Percentiles rank a stretch among this genome's conserved stretches.
Conservation (phyloP, 805 yeast genomes). For the Candida palmyrensis region DNA sequence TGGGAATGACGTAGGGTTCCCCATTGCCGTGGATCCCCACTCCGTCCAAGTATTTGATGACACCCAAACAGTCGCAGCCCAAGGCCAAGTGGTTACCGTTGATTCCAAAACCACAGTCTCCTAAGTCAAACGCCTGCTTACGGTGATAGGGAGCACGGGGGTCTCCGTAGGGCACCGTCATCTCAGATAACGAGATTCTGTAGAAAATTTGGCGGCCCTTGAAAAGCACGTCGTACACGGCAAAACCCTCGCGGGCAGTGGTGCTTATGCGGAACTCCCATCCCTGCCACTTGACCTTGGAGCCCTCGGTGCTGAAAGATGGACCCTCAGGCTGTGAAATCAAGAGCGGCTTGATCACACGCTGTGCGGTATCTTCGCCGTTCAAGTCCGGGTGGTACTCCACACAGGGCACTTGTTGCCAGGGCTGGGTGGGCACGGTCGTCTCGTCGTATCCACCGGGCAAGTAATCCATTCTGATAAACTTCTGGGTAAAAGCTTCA, state of each 20-base stretch:
- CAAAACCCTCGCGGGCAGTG: conserved; percentile 76
- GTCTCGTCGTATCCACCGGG: conserved; percentile 69
- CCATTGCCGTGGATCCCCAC: conserved; percentile 53
- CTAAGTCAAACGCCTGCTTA: conserved; percentile 83
- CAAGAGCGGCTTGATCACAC: conserved; percentile 66
- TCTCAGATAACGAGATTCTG: conserved; percentile 70
- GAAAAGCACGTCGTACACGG: conserved; percentile 64
- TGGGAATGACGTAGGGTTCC: conserved; percentile 56
- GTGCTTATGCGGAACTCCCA: conserved; percentile 75
- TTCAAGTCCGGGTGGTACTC: conserved; percentile 73
- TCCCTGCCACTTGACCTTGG: conserved; percentile 72
- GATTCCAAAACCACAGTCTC: conserved; percentile 80
- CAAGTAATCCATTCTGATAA: conserved; percentile 66
- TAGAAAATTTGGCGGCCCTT: conserved; percentile 74
- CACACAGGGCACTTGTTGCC: conserved; percentile 55
- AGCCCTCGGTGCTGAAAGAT: conserved; percentile 55
- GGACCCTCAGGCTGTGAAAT: conserved; percentile 78
- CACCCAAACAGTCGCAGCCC: conserved; percentile 83
- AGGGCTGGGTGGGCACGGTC: conserved; percentile 51
- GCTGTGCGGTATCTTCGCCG: conserved; percentile 38
- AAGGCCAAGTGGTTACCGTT: conserved; percentile 61
- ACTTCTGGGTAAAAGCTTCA: conserved; percentile 54
- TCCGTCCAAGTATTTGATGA: conserved; percentile 68
- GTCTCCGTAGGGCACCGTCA: conserved; percentile 88
- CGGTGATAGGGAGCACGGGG: conserved; percentile 76